Percentiles rank a stretch among this genome's conserved stretches.
These are phyloP conservation scores for Fusarium robinianum DNA, from an alignment of 2,329 filamentous ascomycete species.

Conservation along the genomic window DNA sequence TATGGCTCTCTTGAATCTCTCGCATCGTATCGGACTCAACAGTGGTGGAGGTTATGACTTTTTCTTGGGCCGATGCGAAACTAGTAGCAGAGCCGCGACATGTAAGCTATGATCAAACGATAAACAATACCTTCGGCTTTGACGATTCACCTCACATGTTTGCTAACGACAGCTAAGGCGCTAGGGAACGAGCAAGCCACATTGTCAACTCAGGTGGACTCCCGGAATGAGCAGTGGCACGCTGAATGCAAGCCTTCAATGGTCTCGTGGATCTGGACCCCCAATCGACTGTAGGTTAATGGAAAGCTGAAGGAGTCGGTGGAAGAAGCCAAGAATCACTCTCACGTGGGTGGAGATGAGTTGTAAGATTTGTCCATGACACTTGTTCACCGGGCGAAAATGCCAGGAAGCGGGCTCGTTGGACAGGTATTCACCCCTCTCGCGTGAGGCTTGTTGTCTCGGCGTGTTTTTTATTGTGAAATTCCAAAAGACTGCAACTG, in stretches of 20 bases:
- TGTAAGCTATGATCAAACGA: background rate
- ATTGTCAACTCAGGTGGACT: background rate
- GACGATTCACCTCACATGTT: conserved; percentile 2
- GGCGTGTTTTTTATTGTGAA: no score
- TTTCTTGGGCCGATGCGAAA: background rate
- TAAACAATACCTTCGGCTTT: background rate
- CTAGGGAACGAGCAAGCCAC: background rate
- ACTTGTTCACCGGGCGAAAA: background rate
- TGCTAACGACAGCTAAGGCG: conserved; percentile 1
- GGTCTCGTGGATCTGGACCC: no score
- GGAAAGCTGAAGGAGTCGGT: background rate
- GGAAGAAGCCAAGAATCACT: background rate
- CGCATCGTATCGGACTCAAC: background rate
- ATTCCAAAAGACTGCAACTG: no score
- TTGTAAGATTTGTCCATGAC: background rate
- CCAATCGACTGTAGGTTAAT: conserved; percentile 1
- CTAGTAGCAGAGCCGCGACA: background rate
- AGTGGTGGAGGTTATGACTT: background rate
- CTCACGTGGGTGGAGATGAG: background rate
- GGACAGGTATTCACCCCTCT: conserved; percentile 1
- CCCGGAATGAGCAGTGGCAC: conserved; percentile 1
- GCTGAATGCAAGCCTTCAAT: background rate
- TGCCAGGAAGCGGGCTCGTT: background rate
- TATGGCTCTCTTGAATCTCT: background rate
- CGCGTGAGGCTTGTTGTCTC: conserved; percentile 8